Base-by-base conservation (phyloP, 2,329 filamentous ascomycete species). In the Plectosphaerella cucumerina region DNA sequence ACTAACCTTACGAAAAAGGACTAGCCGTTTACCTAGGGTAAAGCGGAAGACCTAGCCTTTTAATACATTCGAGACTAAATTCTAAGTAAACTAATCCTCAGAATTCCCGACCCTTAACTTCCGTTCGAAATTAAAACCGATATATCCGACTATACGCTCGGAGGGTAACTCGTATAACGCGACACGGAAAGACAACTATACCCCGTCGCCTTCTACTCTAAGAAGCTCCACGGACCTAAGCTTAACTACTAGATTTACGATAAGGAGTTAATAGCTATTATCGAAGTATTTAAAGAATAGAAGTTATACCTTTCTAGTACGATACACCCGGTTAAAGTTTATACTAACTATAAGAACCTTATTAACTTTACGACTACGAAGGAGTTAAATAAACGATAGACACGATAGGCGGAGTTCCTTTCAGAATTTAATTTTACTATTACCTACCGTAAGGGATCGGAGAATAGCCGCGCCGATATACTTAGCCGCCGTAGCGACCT, bases 101-200 rank as follows among this genome's bases (percentile, higher is more conserved):
- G 4, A 12, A 44, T 44, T 9, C 26, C 26, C 14, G 18, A 47
- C 26, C 44, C 44, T 12, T 26, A 54, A 47, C 39, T 20, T 53
- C 42, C 56, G 53, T 48, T 39, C 10, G 10, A 48, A 23, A 17
- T 39, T 5, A 22, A 44, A 23, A 49, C 37, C 12, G 22, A 49
- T n/a, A n/a, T n/a, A n/a, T n/a, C n/a, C n/a, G n/a, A n/a, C n/a
- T n/a, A n/a, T n/a, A n/a, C n/a, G n/a, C n/a, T n/a, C n/a, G n/a
- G n/a, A n/a, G n/a, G n/a, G n/a, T n/a, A n/a, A n/a, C n/a, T n/a
- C n/a, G n/a, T n/a, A n/a, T n/a, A n/a, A n/a, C n/a, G n/a, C n/a
- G n/a, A n/a, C n/a, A n/a, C n/a, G n/a, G n/a, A n/a, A n/a, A n/a
- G n/a, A n/a, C n/a, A n/a, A n/a, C n/a, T n/a, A n/a, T n/a, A n/a